These are phyloP conservation scores for Cercospora sp. DNA, from an alignment of 2,329 filamentous ascomycete species.

Conservation along the genomic window DNA sequence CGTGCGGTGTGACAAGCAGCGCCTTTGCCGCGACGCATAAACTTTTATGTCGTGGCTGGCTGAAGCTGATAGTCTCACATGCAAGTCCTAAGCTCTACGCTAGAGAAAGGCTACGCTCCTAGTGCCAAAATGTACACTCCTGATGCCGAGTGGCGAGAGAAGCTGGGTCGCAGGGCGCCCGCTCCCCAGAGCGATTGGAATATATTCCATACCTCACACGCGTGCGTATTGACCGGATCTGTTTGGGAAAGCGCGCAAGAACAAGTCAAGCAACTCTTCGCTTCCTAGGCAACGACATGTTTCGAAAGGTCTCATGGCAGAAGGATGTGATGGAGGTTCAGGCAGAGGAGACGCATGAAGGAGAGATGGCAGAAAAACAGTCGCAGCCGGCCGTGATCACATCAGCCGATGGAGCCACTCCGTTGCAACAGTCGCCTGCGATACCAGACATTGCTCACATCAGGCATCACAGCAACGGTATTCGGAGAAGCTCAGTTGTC, in stretches of 20 bases:
- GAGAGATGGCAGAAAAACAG: neutral
- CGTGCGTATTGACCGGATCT: neutral
- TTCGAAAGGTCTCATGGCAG: constrained; percentile 4
- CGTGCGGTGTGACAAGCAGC: neutral
- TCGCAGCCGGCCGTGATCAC: neutral
- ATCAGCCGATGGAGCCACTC: neutral
- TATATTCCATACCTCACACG: neutral
- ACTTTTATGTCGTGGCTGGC: neutral
- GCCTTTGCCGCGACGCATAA: neutral
- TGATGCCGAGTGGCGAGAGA: neutral
- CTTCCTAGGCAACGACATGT: neutral
- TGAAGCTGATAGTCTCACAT: neutral
- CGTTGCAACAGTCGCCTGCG: neutral
- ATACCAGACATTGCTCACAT: neutral
- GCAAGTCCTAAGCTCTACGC: neutral
- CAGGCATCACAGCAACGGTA: neutral
- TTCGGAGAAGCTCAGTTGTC: constrained; percentile 2
- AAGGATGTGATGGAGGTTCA: neutral
- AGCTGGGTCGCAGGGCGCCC: neutral
- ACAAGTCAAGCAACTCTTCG: neutral
- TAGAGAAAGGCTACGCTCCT: neutral
- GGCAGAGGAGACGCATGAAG: neutral
- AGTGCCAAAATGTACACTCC: neutral
- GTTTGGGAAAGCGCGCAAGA: neutral
- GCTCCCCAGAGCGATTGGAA: neutral